Evolutionary conservation across 2,329 filamentous ascomycete genomes (phyloP), one percentile per base, ranked within the genome.

Genomic region (Penicillium sp.): DNA sequence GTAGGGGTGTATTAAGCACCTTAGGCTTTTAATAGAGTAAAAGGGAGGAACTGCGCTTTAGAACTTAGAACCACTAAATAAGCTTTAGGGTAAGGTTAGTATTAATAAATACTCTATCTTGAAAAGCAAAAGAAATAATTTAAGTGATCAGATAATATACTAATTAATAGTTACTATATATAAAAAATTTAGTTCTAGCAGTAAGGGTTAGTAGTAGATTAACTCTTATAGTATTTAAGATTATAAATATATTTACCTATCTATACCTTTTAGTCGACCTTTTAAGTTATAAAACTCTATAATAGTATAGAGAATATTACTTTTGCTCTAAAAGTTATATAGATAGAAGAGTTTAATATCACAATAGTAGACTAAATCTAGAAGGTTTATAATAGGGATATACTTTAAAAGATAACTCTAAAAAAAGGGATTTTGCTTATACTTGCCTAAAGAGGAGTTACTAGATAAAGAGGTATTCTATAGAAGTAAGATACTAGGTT

Each of bases 281-380:
- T 57, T 59, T 0, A 59, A 41, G 25, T 59, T 59, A 2, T 40
- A 30, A 50, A 60, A 59, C 50, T 58, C 39, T 4, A 61, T 58
- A 8, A 59, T 42, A 0, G 50, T 34, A 51, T 25, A 61, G 13
- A 59, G 49, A n/a, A 59, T 33, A 36, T 61, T 27, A 37, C 47
- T 28, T 33, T 53, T 55, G 13, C 48, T 52, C 13, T 57, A 9
- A 25, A 21, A 44, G 39, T 58, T 45, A 28, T 31, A 40, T 1
- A 59, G 36, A 21, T 50, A 53, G 33, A 60, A 60, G 21, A 58
- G 54, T 29, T 59, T 25, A 20, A 60, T 59, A 39, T 56, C 39
- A 3, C 26, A 33, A 36, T 57, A 58, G 44, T 26, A 59, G 35
- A 58, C 46, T 10, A 38, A 48, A 23, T 45, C 44, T 25, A 40